Base-by-base conservation (phyloP, 805 yeast genomes). In the Pichia californica region DNA sequence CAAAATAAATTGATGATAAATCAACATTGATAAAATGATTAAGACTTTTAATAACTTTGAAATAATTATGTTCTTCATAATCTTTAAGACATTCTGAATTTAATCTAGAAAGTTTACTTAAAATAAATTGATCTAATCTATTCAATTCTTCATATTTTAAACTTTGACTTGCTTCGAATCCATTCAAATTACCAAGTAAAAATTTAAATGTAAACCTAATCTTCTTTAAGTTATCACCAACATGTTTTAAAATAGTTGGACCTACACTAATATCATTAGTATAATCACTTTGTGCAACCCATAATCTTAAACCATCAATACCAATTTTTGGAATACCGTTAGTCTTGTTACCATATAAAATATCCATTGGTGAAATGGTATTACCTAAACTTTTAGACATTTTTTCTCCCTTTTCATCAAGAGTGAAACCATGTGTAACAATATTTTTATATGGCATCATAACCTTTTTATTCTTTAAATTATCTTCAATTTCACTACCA, bases 351-450 rank as follows among this genome's bases (percentile, higher is more conserved):
- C 94, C 95, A 30, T 74, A 64, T 29, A 91, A 76, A 8, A 88
- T 75, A 29, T 78, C 78, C 4, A 54, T 55, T 0, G 98, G 98
- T 1, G 74, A 59, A 18, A 89, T 74, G 0, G 80, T 80, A 53
- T 93, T 93, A 0, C 97, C 96, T 31, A 84, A 64, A 0, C 96
- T 87, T 58, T 93, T 93, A 4, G 97, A 89, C 98, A 91, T 91
- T 56, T 93, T 93, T 44, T 74, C 73, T 15, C 93, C 91, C 48
- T 81, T 76, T 51, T 79, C 87, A 64, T 93, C 99, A 47, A 93
- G 66, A 0, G 86, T 83, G 58, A 93, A 93, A 0, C 99, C 99
- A 62, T 93, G 99, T 0, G 99, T 93, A 23, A 93, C 73, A 30
- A 93, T 75, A 20, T 73, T 70, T 47, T 73, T 74, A 62, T 76